phyloP scores from a whole-genome alignment of 2,329 filamentous ascomycete genomes.

The Rugonectria rugulosa region DNA sequence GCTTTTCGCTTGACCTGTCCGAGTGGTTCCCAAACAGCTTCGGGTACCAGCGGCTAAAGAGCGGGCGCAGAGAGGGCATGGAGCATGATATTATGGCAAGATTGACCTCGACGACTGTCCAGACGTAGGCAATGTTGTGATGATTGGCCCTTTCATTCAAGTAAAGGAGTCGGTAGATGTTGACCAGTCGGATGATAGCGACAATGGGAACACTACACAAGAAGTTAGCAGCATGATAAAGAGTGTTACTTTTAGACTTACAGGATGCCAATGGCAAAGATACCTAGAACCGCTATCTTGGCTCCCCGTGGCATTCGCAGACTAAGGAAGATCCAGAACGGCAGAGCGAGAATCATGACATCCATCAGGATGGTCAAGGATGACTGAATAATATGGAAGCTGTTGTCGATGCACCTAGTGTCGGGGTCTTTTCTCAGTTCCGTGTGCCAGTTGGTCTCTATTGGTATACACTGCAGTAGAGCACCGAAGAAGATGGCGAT shows the following conservation, averaged over 20 bases:
- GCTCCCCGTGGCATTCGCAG: slow-evolving; percentile 48
- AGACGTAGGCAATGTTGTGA: slow-evolving; percentile 42
- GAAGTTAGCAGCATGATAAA: not conserved
- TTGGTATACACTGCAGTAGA: slow-evolving; percentile 50
- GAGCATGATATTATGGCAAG: slow-evolving; percentile 46
- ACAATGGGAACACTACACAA: slow-evolving; percentile 40
- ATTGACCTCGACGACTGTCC: slow-evolving; percentile 47
- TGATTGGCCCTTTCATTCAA: slow-evolving; percentile 21
- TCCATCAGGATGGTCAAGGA: slow-evolving; percentile 52
- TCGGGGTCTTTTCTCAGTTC: slow-evolving; percentile 28
- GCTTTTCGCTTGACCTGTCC: slow-evolving; percentile 20
- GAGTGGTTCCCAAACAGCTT: slow-evolving; percentile 37
- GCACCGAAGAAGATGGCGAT: slow-evolving; percentile 47
- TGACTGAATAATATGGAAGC: slow-evolving; percentile 45
- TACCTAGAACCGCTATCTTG: slow-evolving; percentile 48
- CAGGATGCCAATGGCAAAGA: slow-evolving; percentile 49
- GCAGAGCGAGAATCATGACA: slow-evolving; percentile 48
- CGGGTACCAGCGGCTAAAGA: slow-evolving; percentile 44
- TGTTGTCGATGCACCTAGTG: slow-evolving; percentile 44
- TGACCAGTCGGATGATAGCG: slow-evolving; percentile 42
- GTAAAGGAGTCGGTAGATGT: slow-evolving; percentile 27
- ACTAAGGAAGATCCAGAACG: slow-evolving; percentile 50
- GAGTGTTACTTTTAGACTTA: slow-evolving; percentile 30
- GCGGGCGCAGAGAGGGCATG: slow-evolving; percentile 45
- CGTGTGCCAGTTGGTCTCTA: slow-evolving; percentile 44